Percentiles rank a stretch among this genome's conserved stretches.
These are phyloP conservation scores for Pelargonium australe DNA, from an alignment of 441 rosid species.

Conservation along the genomic window DNA sequence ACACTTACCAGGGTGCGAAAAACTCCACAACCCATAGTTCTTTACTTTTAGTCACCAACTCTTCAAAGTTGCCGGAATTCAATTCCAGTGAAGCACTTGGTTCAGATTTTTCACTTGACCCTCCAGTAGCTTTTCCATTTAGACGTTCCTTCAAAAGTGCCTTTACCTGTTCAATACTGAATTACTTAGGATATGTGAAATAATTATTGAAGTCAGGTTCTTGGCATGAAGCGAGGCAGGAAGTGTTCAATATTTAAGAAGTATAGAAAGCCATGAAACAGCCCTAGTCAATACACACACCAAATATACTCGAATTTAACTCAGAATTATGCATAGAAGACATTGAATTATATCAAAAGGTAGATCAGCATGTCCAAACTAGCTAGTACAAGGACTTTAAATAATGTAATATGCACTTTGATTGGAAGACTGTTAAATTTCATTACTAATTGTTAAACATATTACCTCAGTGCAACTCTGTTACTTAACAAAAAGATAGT, in stretches of 20 bases:
- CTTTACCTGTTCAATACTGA: slow-evolving; percentile 47
- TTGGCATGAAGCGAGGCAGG: slow-evolving; percentile 3
- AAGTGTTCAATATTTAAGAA: slow-evolving; percentile 1
- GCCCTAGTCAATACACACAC: background rate
- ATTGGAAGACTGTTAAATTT: no score
- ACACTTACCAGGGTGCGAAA: slow-evolving; percentile 91
- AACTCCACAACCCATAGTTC: slow-evolving; percentile 97
- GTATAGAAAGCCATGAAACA: background rate
- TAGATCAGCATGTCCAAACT: background rate
- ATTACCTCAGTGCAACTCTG: background rate
- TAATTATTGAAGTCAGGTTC: slow-evolving; percentile 3
- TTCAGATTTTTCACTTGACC: slow-evolving; percentile 76
- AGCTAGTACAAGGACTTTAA: background rate
- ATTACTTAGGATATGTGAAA: slow-evolving; percentile 1
- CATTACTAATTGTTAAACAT: no score
- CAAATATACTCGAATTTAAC: background rate
- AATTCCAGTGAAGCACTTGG: slow-evolving; percentile 67
- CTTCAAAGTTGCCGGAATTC: slow-evolving; percentile 81
- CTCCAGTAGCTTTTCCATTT: slow-evolving; percentile 69
- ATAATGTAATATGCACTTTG: no score
- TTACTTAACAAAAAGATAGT: background rate
- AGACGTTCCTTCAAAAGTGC: slow-evolving; percentile 81
- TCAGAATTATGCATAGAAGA: background rate
- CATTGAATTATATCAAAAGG: background rate
- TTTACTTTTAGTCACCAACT: slow-evolving; percentile 84